Conservation (phyloP, 805 yeast genomes). For the Wickerhamomyces silvicola region DNA sequence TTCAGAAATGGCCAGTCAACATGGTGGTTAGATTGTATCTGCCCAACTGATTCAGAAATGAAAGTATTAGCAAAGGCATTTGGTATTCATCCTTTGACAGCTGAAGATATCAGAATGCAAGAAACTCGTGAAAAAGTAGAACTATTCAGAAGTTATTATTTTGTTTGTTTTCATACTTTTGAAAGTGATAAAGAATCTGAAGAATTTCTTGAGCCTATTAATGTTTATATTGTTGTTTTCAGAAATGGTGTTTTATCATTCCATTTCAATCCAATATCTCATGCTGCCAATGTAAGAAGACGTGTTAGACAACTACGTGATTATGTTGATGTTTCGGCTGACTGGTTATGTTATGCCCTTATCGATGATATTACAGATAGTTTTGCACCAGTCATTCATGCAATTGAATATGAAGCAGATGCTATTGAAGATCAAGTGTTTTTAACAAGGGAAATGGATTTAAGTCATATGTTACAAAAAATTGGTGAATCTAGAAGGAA, state of each 20-base stretch:
- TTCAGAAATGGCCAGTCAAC: constrained; percentile 69
- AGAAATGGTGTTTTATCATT: constrained; percentile 61
- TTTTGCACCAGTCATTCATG: constrained; percentile 74
- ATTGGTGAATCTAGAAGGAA: constrained; percentile 88
- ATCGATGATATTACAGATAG: constrained; percentile 84
- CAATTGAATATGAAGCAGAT: constrained; percentile 75
- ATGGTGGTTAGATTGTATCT: constrained; percentile 95
- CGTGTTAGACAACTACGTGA: constrained; percentile 76
- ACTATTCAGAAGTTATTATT: constrained; percentile 80
- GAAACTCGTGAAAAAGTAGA: constrained; percentile 98
- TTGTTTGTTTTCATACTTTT: constrained; percentile 95
- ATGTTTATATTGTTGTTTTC: constrained; percentile 68
- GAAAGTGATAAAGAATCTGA: constrained; percentile 79
- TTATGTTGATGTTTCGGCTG: constrained; percentile 71
- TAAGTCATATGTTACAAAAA: constrained; percentile 66
- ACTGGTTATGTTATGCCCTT: constrained; percentile 77
- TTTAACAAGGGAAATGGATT: constrained; percentile 67
- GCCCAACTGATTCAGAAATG: constrained; percentile 96
- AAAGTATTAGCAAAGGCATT: constrained; percentile 85
- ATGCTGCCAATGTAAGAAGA: constrained; percentile 73
- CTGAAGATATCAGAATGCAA: constrained; percentile 94
- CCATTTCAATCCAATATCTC: constrained; percentile 62
- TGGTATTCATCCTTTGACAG: constrained; percentile 95
- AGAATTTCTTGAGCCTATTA: constrained; percentile 76
- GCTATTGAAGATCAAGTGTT: constrained; percentile 79